Percentiles rank a stretch among this genome's conserved stretches.
phyloP scores from a whole-genome alignment of 108 stramenopile species.

The Skeletonema potamos region DNA sequence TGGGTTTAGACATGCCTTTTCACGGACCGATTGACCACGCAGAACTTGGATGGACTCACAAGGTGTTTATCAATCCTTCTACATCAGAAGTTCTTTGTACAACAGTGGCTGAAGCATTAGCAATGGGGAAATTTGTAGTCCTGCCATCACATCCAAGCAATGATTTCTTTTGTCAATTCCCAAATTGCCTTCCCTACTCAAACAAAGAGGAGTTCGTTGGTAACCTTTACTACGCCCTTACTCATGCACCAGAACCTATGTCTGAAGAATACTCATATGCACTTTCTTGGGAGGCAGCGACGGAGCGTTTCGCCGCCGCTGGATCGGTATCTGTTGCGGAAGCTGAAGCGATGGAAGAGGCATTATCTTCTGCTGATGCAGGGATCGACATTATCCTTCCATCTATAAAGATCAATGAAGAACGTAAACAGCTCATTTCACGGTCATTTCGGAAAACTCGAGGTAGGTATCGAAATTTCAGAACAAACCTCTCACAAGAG shows the following conservation, averaged over 20 bases:
- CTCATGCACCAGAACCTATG: conserved; percentile 80
- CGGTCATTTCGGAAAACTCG: conserved; percentile 53
- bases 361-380: conserved; percentile 51
- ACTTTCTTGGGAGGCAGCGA: conserved; percentile 88
- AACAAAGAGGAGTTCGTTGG: conserved; percentile 83
- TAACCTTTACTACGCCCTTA: conserved; percentile 83
- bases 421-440: conserved; percentile 51
- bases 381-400: conserved; percentile 77
- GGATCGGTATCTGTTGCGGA: conserved; percentile 67
- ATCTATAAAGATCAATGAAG: conserved; percentile 62
- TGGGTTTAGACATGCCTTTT: conserved; percentile 72
- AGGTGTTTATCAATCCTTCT: conserved; percentile 89
- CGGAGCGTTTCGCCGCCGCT: conserved; percentile 72
- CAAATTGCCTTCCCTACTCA: conserved; percentile 82
- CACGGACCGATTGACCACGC: conserved; percentile 85
- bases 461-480: conserved; percentile 64
- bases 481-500: conserved; percentile 67
- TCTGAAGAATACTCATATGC: conserved; percentile 60
- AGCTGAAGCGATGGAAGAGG: conserved; percentile 62
- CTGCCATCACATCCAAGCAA: conserved; percentile 74
- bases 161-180: conserved; percentile 86
- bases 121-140: conserved; percentile 93
- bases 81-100: conserved; percentile 88
- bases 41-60: conserved; percentile 62
- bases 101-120: conserved; percentile 89